A percentile compares a stretch with the other conserved stretches of the same genome.
Evolutionary conservation across 2,329 filamentous ascomycete genomes (phyloP).

Genomic region (Aspergillus tubingensis): DNA sequence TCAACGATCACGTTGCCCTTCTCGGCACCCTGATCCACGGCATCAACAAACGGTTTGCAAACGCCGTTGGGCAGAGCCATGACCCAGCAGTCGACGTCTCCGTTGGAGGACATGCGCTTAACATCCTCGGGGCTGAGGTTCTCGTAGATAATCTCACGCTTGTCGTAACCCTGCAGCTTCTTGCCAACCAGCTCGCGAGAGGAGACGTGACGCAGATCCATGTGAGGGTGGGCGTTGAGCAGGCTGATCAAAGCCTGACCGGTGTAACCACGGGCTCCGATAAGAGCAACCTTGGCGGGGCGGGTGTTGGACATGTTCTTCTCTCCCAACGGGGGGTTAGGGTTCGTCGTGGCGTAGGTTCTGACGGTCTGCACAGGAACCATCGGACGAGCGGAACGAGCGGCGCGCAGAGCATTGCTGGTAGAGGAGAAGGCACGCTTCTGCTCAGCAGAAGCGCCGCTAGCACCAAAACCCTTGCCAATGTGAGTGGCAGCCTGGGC

Average conservation of each 20-base stretch:
- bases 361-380: slow-evolving; percentile 37
- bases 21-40: slow-evolving; percentile 70
- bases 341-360: slow-evolving; percentile 60
- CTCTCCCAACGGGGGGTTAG: slow-evolving; percentile 84
- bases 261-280: slow-evolving; percentile 91
- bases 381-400: slow-evolving; percentile 33
- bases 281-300: slow-evolving; percentile 79
- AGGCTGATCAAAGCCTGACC: slow-evolving; percentile 87
- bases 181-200: slow-evolving; percentile 89
- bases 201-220: slow-evolving; percentile 89
- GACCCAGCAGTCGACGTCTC: slow-evolving; percentile 92
- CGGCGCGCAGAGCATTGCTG: slow-evolving; percentile 42
- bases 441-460: slow-evolving; percentile 57
- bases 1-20: slow-evolving; percentile 80
- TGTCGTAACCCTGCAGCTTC: slow-evolving; percentile 84
- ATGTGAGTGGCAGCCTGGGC: slow-evolving; percentile 68
- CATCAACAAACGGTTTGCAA: slow-evolving; percentile 91
- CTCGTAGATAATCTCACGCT: slow-evolving; percentile 89
- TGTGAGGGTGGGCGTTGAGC: slow-evolving; percentile 81
- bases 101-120: slow-evolving; percentile 76
- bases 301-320: slow-evolving; percentile 82
- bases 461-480: slow-evolving; percentile 48
- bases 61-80: slow-evolving; percentile 96
- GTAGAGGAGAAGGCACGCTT: slow-evolving; percentile 68
- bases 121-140: slow-evolving; percentile 87